phyloP scores from a whole-genome alignment of 192 early-diverging fungal genomes.

The Coemansia sp. region DNA sequence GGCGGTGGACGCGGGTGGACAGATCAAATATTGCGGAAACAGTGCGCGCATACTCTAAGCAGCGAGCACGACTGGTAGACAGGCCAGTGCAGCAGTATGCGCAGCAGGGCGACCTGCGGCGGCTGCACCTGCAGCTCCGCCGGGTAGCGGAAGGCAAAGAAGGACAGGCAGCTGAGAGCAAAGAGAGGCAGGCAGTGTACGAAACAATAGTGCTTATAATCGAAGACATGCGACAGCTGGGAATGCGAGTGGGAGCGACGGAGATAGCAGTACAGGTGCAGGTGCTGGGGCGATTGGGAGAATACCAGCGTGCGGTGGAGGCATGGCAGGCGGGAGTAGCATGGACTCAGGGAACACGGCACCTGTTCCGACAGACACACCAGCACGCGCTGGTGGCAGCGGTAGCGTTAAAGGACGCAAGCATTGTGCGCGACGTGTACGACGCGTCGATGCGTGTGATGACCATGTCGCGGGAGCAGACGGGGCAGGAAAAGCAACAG shows the following conservation, averaged over 20 bases:
- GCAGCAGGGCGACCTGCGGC: constrained; percentile 21
- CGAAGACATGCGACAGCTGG: constrained; percentile 33
- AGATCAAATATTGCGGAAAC: neutral
- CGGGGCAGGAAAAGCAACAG: neutral
- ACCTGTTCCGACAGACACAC: constrained; percentile 38
- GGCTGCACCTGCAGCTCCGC: constrained; percentile 26
- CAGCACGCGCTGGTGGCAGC: constrained; percentile 32
- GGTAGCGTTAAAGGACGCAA: constrained; percentile 20
- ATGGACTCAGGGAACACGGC: neutral
- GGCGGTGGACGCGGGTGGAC: no score
- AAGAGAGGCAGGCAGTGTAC: neutral
- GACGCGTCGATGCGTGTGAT: constrained; percentile 9
- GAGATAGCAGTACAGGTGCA: constrained; percentile 25
- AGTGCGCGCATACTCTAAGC: constrained; percentile 11
- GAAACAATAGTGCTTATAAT: constrained; percentile 14
- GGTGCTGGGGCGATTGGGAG: constrained; percentile 11
- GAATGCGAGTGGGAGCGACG: constrained; percentile 37
- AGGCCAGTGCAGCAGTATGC: neutral
- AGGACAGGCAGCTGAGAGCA: no score
- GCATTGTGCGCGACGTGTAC: constrained; percentile 23
- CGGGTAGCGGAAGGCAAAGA: neutral
- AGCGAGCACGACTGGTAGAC: neutral
- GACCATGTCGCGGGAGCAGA: neutral
- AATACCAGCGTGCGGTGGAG: constrained; percentile 14
- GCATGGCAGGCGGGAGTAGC: constrained; percentile 18